phyloP scores from a whole-genome alignment of 129 eudicot genomes.

The Flaveria brownii region DNA sequence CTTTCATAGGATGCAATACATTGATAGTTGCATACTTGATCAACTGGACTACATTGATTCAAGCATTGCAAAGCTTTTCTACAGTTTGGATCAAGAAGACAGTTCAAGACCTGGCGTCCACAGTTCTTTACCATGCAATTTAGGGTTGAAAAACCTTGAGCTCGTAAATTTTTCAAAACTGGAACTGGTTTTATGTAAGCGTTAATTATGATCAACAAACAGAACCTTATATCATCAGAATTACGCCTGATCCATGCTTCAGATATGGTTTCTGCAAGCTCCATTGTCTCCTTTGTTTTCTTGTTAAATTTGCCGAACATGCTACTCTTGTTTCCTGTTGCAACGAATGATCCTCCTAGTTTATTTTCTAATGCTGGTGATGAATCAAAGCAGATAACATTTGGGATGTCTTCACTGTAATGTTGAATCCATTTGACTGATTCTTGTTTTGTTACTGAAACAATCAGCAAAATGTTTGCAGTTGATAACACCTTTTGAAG shows the following conservation, averaged over 20 bases:
- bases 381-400: slow-evolving; percentile 78
- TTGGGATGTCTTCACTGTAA: slow-evolving; percentile 50
- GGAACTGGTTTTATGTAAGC: slow-evolving; percentile 85
- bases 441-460: slow-evolving; percentile 63
- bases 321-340: slow-evolving; percentile 27
- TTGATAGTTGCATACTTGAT: slow-evolving; percentile 88
- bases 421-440: slow-evolving; percentile 61
- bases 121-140: slow-evolving; percentile 91
- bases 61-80: slow-evolving; percentile 92
- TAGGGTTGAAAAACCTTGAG: slow-evolving; percentile 79
- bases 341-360: slow-evolving; percentile 58
- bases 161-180: slow-evolving; percentile 65
- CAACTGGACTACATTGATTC: slow-evolving; percentile 91
- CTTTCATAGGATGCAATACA: slow-evolving; percentile 96
- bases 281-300: slow-evolving; percentile 47
- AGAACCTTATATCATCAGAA: slow-evolving; percentile 89
- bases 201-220: slow-evolving; percentile 70
- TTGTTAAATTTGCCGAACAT: slow-evolving; percentile 44
- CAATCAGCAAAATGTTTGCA: slow-evolving; percentile 61
- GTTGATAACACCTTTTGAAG: slow-evolving; percentile 41
- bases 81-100: slow-evolving; percentile 77
- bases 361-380: slow-evolving; percentile 62
- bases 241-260: slow-evolving; percentile 87
- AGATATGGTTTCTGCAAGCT: slow-evolving; percentile 55
- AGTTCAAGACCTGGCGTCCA: slow-evolving; percentile 81